Evolutionary conservation across 129 eudicot genomes (phyloP).

Genomic region (Helichrysum umbraculigerum): DNA sequence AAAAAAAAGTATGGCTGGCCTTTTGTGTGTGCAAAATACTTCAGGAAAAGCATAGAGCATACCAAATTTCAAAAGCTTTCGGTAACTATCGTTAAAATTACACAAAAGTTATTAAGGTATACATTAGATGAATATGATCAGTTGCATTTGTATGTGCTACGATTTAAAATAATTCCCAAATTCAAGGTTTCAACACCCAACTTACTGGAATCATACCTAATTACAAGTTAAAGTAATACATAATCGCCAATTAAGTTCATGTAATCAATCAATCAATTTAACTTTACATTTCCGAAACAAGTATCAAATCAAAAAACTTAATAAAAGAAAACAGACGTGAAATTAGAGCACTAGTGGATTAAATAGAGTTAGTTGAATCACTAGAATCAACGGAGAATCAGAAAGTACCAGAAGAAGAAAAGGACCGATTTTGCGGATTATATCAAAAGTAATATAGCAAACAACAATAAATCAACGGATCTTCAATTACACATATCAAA

Average conservation of each 20-base stretch:
- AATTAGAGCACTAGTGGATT: not conserved
- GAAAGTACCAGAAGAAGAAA: not conserved
- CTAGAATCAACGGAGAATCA: not conserved
- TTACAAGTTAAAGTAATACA: not conserved
- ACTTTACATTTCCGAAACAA: not conserved
- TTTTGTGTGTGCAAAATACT: too few species aligned
- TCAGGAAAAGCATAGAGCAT: too few species aligned
- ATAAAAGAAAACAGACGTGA: not conserved
- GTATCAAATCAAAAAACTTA: not conserved
- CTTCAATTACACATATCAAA: too few species aligned
- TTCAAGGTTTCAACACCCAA: slow-evolving; percentile 15
- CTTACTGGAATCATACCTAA: not conserved
- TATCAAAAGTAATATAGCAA: too few species aligned
- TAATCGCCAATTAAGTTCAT: not conserved
- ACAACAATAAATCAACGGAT: too few species aligned
- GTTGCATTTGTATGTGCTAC: not conserved
- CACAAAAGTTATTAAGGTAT: not conserved
- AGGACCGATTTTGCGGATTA: not conserved
- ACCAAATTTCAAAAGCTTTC: too few species aligned
- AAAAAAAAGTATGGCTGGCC: too few species aligned
- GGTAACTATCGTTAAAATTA: not conserved
- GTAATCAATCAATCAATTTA: not conserved
- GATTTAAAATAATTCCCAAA: not conserved
- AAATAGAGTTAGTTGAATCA: not conserved
- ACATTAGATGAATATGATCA: not conserved